phyloP scores from a whole-genome alignment of 2,329 filamentous ascomycete species.

The Talaromyces sp. region DNA sequence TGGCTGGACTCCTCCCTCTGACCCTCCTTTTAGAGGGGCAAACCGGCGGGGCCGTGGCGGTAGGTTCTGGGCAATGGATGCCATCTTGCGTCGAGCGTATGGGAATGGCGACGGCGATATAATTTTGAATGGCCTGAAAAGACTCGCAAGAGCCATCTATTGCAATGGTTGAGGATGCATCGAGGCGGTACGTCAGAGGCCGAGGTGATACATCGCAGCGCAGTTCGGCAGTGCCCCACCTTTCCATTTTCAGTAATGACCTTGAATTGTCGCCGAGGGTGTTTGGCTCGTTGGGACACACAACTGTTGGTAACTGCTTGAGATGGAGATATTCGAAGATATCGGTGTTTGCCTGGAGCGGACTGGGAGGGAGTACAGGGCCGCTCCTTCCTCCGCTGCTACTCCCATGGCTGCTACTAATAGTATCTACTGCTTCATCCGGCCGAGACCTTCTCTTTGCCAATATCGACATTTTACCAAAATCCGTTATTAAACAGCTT shows the following conservation, averaged over 20 bases:
- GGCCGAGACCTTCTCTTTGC: neutral
- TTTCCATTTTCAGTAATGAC: constrained; percentile 4
- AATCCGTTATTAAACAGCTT: neutral
- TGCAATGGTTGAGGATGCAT: neutral
- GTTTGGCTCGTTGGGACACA: neutral
- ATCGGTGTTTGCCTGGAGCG: neutral
- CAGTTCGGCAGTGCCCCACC: neutral
- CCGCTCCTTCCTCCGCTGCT: neutral
- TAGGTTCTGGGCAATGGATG: constrained; percentile 15
- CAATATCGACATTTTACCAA: neutral
- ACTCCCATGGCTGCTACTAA: neutral
- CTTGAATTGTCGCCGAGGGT: neutral
- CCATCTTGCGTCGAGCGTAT: constrained; percentile 17
- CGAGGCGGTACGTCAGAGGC: neutral
- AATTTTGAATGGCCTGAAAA: neutral
- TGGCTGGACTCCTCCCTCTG: constrained; percentile 30
- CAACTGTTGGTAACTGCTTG: neutral
- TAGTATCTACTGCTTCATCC: too few relatives aligned
- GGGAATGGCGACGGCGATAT: neutral
- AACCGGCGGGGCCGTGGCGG: constrained; percentile 40
- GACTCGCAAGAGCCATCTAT: neutral
- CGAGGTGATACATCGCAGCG: neutral
- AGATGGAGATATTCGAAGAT: neutral
- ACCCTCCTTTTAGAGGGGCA: constrained; percentile 43
- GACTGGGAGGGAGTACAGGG: neutral